These are phyloP conservation scores for Volvox africanus DNA, from an alignment of 139 green algal species.

Conservation along the genomic window DNA sequence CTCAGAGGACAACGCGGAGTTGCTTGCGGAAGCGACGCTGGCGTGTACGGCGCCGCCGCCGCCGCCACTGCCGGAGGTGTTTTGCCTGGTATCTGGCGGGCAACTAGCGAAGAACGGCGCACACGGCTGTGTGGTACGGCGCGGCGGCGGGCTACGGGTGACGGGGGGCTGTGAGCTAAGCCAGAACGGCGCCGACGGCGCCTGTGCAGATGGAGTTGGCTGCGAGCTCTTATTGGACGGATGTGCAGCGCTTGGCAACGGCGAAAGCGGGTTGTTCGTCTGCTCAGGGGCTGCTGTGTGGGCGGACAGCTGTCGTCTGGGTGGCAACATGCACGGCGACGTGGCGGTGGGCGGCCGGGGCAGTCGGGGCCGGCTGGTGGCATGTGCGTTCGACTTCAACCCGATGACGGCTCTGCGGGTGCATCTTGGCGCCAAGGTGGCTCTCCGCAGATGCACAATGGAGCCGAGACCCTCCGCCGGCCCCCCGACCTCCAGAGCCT, in stretches of 20 bases:
- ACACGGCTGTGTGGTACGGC: not conserved
- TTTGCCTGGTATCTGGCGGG: not conserved
- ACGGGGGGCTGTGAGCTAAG: not conserved
- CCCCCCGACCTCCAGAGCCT: not conserved
- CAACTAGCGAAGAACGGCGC: conserved; percentile 28
- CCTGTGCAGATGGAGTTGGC: conserved; percentile 3
- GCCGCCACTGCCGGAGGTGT: not conserved
- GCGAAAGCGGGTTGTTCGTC: conserved; percentile 10
- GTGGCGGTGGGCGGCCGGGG: conserved; percentile 23
- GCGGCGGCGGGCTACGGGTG: not conserved
- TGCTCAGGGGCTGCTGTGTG: not conserved
- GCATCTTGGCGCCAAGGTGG: conserved; percentile 39
- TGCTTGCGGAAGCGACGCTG: not conserved
- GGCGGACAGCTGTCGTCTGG: conserved; percentile 18
- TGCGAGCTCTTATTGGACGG: conserved; percentile 14
- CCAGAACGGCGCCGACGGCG: conserved; percentile 40
- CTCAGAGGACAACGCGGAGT: not conserved
- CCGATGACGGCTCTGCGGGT: conserved; percentile 32
- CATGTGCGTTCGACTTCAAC: conserved; percentile 37
- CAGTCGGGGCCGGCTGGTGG: not conserved
- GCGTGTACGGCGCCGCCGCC: not conserved
- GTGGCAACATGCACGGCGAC: conserved; percentile 38
- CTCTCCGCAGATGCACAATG: not conserved
- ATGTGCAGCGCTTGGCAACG: not conserved
- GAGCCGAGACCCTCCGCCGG: not conserved